Evolutionary conservation across 139 green algal species (phyloP), one percentile per base, ranked within the genome.

Genomic region (Raphidocelis subcapitata): DNA sequence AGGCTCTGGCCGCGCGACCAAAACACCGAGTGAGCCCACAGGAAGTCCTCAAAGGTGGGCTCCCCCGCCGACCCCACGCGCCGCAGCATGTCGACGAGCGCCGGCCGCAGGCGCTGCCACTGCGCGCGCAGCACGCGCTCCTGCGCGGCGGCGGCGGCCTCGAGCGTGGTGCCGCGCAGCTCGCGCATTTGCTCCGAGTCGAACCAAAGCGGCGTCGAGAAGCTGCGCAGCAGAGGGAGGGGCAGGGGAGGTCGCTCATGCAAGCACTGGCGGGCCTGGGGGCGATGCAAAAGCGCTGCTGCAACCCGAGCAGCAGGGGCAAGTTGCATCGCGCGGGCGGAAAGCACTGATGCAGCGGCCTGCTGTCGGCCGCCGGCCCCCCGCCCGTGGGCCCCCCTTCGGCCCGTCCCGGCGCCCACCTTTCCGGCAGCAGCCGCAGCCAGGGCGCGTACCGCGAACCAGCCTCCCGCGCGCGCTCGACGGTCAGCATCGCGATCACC

Each of bases 141-240:
- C 12, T 75, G 52, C 0, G 72, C 46, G 15, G 67, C 51, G 28
- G 73, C 46, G 28, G 90, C 91, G 10, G 65, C 46, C 44, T 85
- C 66, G 49, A 97, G 74, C 21, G 81, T 82, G 20, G 90, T 97
- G 28, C 91, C 91, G 26, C 76, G 66, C 54, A 97, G 82, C 77
- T 87, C 86, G 26, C 74, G 16, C 69, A 93, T n/a, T 65, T 94
- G 83, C 24, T 70, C 56, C 16, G 77, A 63, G 32, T 52, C 79
- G 69, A 69, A 90, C 26, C 29, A 66, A 31, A 91, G 54, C 64
- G 61, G 91, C 54, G 41, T 84, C 80, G 81, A 20, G 33, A 85
- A 87, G 77, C 70, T 84, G 49, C 15, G 51, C 24, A n/a, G 80
- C 26, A 76, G 56, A 41, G 10, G 28, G n/a, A n/a, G n/a, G n/a